phyloP scores from a whole-genome alignment of 345 rosid species.

The Acer negundo region DNA sequence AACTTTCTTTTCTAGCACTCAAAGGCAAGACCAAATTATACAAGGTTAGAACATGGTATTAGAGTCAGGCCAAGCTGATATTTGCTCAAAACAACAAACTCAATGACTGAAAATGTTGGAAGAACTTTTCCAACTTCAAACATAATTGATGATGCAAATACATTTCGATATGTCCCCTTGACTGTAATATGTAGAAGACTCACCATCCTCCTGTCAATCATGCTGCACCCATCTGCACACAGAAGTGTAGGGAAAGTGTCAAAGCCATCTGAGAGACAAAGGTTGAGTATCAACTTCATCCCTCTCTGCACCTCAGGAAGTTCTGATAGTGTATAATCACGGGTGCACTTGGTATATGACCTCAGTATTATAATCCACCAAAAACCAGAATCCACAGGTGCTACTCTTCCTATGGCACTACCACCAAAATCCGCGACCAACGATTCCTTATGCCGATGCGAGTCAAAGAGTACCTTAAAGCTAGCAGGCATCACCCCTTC shows the following conservation, averaged over 20 bases:
- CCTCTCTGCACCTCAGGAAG: conserved; percentile 58
- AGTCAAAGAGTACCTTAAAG: conserved; percentile 47
- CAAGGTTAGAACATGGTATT: background rate
- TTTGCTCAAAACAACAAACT: background rate
- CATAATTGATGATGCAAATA: background rate
- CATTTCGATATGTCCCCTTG: background rate
- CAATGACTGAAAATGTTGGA: background rate
- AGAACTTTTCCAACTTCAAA: background rate
- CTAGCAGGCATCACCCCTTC: conserved; percentile 70
- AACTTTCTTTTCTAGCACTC: background rate
- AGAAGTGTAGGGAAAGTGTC: conserved; percentile 67
- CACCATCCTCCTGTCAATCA: conserved; percentile 70
- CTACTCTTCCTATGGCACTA: conserved; percentile 61
- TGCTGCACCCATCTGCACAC: conserved; percentile 68
- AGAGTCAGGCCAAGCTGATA: background rate
- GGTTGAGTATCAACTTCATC: conserved; percentile 50
- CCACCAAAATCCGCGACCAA: conserved; percentile 61
- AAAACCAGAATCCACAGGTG: conserved; percentile 72
- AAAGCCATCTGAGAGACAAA: conserved; percentile 59
- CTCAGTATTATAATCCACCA: conserved; percentile 72
- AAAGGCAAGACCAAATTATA: background rate
- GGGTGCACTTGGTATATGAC: conserved; percentile 57
- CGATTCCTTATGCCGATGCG: conserved; percentile 33
- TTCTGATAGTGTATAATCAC: conserved; percentile 45
- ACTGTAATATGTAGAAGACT: conserved; percentile 15